Conservation (phyloP, 2,329 filamentous ascomycete species). For the Claviceps purpurea region DNA sequence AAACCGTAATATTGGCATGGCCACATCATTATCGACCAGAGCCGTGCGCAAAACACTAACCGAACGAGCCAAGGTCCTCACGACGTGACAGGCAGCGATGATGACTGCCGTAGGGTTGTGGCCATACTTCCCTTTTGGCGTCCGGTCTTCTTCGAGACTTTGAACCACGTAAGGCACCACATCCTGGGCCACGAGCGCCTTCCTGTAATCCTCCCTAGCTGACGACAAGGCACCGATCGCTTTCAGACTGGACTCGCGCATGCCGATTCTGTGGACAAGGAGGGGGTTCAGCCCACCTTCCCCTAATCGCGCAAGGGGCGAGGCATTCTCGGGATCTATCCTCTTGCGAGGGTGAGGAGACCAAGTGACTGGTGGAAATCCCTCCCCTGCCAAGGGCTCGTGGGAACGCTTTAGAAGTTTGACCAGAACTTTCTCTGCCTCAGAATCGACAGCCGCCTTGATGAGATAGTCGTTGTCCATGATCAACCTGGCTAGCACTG, state of each 20-base stretch:
- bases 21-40: conserved; percentile 73
- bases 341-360: conserved; percentile 23
- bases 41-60: conserved; percentile 74
- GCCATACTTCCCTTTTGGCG: conserved; percentile 34
- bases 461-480: conserved; percentile 69
- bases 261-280: conserved; percentile 56
- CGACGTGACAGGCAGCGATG: conserved; percentile 70
- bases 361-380: conserved; percentile 23
- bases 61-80: conserved; percentile 71
- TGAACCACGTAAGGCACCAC: conserved; percentile 71
- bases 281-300: conserved; percentile 44
- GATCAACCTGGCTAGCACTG: conserved; percentile 65
- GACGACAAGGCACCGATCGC: conserved; percentile 72
- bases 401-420: conserved; percentile 39
- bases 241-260: conserved; percentile 63
- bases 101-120: conserved; percentile 64
- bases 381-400: conserved; percentile 24
- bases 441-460: conserved; percentile 61
- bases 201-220: conserved; percentile 73
- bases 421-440: conserved; percentile 31
- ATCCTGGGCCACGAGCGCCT: conserved; percentile 70
- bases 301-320: conserved; percentile 39
- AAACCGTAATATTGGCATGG: conserved; percentile 61
- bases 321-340: conserved; percentile 20
- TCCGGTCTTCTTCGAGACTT: conserved; percentile 37